phyloP scores from a whole-genome alignment of 2,329 filamentous ascomycete species.

The Periconia sp. region DNA sequence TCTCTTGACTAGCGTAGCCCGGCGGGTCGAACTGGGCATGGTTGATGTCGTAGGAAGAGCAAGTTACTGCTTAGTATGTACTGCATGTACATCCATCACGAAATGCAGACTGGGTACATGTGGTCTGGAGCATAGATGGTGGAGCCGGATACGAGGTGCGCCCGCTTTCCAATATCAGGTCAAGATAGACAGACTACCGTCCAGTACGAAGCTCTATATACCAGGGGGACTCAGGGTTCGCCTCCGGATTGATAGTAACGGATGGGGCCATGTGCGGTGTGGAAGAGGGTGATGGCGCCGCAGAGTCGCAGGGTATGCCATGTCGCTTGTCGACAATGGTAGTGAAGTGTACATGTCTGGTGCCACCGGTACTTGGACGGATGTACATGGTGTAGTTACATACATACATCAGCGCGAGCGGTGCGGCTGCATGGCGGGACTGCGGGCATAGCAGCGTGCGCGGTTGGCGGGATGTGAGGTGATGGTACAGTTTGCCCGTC shows the following conservation, averaged over 20 bases:
- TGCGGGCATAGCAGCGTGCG: background rate
- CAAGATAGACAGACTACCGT: constrained; percentile 22
- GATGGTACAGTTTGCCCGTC: constrained; percentile 15
- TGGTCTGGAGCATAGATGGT: background rate
- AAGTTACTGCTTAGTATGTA: too few species aligned
- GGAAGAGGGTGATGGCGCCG: background rate
- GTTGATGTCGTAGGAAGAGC: too few species aligned
- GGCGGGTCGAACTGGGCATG: too few species aligned
- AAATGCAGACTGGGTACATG: background rate
- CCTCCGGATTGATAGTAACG: constrained; percentile 13
- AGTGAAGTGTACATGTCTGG: too few species aligned
- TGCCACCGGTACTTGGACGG: background rate
- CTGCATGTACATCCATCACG: background rate
- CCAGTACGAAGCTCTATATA: constrained; percentile 19
- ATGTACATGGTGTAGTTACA: background rate
- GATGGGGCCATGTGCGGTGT: background rate
- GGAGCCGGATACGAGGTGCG: background rate
- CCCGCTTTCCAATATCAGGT: constrained; percentile 13
- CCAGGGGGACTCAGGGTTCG: constrained; percentile 19
- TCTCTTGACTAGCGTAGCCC: too few species aligned
- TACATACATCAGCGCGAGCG: background rate
- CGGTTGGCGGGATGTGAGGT: background rate
- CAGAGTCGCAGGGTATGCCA: too few species aligned
- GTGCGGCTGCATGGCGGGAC: background rate
- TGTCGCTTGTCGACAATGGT: too few species aligned